Conservation (phyloP, 345 rosid genomes). For the Populus alba region DNA sequence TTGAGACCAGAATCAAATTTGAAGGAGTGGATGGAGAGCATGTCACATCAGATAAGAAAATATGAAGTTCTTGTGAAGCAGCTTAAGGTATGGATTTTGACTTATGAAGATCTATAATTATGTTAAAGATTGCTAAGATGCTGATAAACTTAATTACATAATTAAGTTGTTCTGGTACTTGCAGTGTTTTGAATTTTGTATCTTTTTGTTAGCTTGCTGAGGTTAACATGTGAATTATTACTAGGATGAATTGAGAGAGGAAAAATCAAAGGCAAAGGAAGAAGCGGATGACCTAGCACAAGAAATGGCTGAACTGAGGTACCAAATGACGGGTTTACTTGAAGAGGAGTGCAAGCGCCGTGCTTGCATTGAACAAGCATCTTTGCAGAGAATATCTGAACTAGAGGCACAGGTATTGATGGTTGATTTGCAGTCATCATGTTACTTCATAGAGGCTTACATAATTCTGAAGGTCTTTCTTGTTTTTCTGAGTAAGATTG, state of each 20-base stretch:
- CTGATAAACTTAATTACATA: neutral
- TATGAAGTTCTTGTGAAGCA: conserved; percentile 54
- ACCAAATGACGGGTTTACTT: conserved; percentile 75
- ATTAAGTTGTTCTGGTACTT: neutral
- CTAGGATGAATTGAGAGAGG: conserved; percentile 66
- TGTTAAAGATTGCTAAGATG: neutral
- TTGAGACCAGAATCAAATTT: conserved; percentile 33
- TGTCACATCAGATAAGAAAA: conserved; percentile 52
- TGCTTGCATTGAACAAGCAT: conserved; percentile 70
- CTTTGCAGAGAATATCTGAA: conserved; percentile 79
- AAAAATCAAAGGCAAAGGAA: conserved; percentile 77
- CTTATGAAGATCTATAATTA: neutral
- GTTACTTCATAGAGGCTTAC: neutral
- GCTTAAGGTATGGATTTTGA: conserved; percentile 51
- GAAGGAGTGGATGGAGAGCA: conserved; percentile 36
- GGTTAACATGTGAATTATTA: conserved; percentile 21
- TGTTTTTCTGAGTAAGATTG: conserved; percentile 32
- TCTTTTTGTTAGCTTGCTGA: conserved; percentile 1
- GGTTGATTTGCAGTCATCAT: conserved; percentile 9
- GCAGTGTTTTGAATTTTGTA: conserved; percentile 8
- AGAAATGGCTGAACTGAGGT: conserved; percentile 96
- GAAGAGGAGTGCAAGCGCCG: conserved; percentile 90
- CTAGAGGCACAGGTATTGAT: conserved; percentile 64
- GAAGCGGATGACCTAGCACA: conserved; percentile 91
- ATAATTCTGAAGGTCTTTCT: conserved; percentile 8